These are phyloP conservation scores for Syzygium syzygioides DNA, from an alignment of 441 rosid genomes.

Conservation along the genomic window DNA sequence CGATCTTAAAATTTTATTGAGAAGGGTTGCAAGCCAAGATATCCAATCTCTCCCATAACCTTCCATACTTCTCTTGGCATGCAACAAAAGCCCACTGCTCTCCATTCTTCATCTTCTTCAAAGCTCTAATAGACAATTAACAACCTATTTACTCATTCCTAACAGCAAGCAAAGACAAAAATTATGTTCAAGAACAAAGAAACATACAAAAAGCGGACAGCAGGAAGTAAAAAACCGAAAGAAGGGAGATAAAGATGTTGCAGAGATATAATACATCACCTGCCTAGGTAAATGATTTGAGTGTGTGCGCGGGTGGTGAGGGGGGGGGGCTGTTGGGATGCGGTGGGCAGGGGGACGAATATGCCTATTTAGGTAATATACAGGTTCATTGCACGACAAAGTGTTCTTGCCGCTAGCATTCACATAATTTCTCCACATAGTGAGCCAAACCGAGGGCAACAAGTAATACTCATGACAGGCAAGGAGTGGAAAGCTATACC, in stretches of 20 bases:
- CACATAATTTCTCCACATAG: slow-evolving; percentile 71
- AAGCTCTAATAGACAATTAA: neutral
- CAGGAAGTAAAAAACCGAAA: neutral
- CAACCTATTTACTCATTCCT: neutral
- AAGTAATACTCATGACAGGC: too few relatives aligned
- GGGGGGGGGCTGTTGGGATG: too few relatives aligned
- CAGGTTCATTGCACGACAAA: slow-evolving; percentile 66
- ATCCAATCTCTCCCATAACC: neutral
- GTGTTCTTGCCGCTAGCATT: slow-evolving; percentile 65
- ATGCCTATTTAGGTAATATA: neutral
- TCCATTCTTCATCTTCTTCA: neutral
- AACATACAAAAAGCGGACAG: neutral
- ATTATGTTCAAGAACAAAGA: neutral
- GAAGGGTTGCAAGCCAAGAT: neutral
- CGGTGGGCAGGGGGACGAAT: too few relatives aligned
- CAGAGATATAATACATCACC: neutral
- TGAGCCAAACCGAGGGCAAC: too few relatives aligned
- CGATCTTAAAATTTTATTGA: neutral
- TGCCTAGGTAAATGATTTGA: neutral
- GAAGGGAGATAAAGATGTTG: neutral
- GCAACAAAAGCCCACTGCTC: neutral
- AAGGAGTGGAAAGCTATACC: too few relatives aligned
- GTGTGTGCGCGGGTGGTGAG: neutral
- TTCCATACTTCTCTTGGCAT: neutral
- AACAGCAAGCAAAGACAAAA: neutral